Percentiles rank a stretch among this genome's conserved stretches.
Evolutionary conservation across 768 basidiomycete genomes (phyloP).

Genomic region (Trametes maxima): DNA sequence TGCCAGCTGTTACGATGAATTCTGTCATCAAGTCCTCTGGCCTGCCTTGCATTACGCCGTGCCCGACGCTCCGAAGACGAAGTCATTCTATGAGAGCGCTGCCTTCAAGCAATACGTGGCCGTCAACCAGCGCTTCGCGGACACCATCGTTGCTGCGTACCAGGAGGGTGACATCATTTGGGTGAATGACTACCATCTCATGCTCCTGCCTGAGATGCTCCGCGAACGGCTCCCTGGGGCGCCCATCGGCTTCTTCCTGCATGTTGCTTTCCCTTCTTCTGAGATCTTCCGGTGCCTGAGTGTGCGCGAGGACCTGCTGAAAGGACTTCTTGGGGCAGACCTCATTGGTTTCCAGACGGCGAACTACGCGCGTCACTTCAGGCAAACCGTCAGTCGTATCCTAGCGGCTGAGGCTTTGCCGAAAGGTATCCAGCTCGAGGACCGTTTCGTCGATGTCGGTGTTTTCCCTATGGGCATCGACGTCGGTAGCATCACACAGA

Average conservation of each 20-base stretch:
- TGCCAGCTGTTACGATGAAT: constrained; percentile 79
- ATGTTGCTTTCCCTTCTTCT: constrained; percentile 93
- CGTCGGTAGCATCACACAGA: constrained; percentile 63
- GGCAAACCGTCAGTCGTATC: constrained; percentile 83
- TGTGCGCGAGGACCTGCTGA: constrained; percentile 73
- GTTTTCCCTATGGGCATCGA: constrained; percentile 94
- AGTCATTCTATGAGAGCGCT: constrained; percentile 74
- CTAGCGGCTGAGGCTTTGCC: constrained; percentile 80
- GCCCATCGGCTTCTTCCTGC: constrained; percentile 92
- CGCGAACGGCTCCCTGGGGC: constrained; percentile 66
- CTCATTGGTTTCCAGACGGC: constrained; percentile 92
- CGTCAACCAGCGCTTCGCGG: constrained; percentile 90
- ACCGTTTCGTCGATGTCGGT: constrained; percentile 80
- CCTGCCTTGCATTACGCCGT: constrained; percentile 85
- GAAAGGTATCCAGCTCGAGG: constrained; percentile 74
- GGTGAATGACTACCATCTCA: constrained; percentile 96
- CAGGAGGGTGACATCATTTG: constrained; percentile 90
- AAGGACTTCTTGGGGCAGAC: constrained; percentile 91
- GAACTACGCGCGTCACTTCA: constrained; percentile 80
- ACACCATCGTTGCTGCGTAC: constrained; percentile 77
- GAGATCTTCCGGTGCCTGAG: constrained; percentile 95
- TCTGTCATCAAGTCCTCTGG: constrained; percentile 86
- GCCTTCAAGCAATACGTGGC: constrained; percentile 85
- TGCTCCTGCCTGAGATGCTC: constrained; percentile 87
- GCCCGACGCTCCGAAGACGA: constrained; percentile 86